phyloP scores from a whole-genome alignment of 208 protist genomes.

The Leishmania arabica region DNA sequence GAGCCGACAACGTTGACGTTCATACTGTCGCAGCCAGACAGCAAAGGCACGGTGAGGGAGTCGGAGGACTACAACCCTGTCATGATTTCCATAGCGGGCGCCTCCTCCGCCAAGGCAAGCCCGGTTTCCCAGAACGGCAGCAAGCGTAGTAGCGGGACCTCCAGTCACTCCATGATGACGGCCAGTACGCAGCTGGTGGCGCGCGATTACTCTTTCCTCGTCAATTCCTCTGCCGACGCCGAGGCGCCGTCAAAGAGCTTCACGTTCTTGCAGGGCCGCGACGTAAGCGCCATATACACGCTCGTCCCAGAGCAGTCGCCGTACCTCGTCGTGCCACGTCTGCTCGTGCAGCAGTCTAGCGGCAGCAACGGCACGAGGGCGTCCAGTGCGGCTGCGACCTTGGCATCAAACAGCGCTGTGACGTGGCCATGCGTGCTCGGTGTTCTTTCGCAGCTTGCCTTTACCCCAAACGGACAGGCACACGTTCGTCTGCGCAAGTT shows the following conservation, averaged over 20 bases:
- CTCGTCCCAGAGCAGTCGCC: slow-evolving; percentile 74
- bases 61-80: slow-evolving; percentile 54
- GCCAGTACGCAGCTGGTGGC: slow-evolving; percentile 46
- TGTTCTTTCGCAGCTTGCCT: slow-evolving; percentile 45
- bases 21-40: slow-evolving; percentile 77
- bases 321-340: slow-evolving; percentile 74
- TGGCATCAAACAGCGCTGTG: slow-evolving; percentile 1
- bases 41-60: slow-evolving; percentile 57
- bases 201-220: slow-evolving; percentile 31
- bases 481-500: slow-evolving; percentile 49
- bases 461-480: slow-evolving; percentile 38
- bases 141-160: slow-evolving; percentile 23
- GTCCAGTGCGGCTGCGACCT: not conserved
- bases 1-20: slow-evolving; percentile 54
- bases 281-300: slow-evolving; percentile 76
- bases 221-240: slow-evolving; percentile 74
- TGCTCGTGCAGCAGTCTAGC: slow-evolving; percentile 27
- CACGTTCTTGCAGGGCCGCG: slow-evolving; percentile 72
- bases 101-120: slow-evolving; percentile 12
- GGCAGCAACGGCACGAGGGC: not conserved
- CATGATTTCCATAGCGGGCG: slow-evolving; percentile 71
- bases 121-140: slow-evolving; percentile 20
- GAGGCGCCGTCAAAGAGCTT: slow-evolving; percentile 68
- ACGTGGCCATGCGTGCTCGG: slow-evolving; percentile 39
- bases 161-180: slow-evolving; percentile 39